Conservation (phyloP, 768 basidiomycete species). For the Pholiota molesta region DNA sequence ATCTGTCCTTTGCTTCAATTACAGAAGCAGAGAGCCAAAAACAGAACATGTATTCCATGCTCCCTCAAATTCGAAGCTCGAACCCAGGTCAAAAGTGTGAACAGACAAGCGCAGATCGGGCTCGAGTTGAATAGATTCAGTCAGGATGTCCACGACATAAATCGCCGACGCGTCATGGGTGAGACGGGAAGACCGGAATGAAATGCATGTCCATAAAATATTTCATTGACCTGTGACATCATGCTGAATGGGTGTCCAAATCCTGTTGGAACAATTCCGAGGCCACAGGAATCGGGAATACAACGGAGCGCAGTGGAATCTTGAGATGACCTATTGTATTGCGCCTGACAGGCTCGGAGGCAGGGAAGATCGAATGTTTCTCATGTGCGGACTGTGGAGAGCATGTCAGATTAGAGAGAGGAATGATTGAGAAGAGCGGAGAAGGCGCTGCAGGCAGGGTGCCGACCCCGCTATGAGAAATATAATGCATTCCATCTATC, state of each 20-base stretch:
- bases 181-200: neutral
- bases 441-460: neutral
- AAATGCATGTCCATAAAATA: neutral
- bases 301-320: too few species aligned
- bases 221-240: too few species aligned
- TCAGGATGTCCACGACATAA: neutral
- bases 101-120: neutral
- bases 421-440: neutral
- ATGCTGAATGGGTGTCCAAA: too few species aligned
- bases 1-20: neutral
- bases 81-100: too few species aligned
- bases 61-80: too few species aligned
- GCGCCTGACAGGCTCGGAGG: too few species aligned
- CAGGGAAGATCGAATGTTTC: too few species aligned
- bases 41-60: too few species aligned
- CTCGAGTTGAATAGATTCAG: neutral
- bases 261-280: too few species aligned
- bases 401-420: neutral
- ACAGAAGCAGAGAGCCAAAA: too few species aligned
- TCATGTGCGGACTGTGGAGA: neutral
- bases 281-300: too few species aligned
- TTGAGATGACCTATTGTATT: too few species aligned
- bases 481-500: neutral
- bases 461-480: neutral
- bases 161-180: neutral